Percentiles rank a stretch among this genome's conserved stretches.
Conservation (phyloP, 805 yeast species). For the Metschnikowia picachoensis region DNA sequence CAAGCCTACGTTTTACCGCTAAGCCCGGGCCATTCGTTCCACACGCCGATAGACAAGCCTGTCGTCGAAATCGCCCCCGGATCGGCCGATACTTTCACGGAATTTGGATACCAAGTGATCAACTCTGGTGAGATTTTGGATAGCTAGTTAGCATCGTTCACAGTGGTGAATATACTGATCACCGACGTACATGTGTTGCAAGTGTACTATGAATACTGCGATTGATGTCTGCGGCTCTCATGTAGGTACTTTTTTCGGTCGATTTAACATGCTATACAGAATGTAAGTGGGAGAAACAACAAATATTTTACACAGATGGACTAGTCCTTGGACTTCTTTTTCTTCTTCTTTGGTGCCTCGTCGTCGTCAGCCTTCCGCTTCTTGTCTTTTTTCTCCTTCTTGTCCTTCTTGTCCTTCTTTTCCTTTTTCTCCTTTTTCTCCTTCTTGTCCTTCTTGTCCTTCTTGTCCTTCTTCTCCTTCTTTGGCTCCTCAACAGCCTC, state of each 20-base stretch:
- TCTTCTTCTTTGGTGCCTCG: slow-evolving; percentile 38
- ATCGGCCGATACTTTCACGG: slow-evolving; percentile 3
- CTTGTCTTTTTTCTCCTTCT: slow-evolving; percentile 25
- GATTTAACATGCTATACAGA: slow-evolving; percentile 19
- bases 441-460: slow-evolving; percentile 26
- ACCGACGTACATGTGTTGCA: too few species aligned
- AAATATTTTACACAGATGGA: slow-evolving; percentile 1
- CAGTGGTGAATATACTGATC: not conserved
- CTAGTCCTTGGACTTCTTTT: slow-evolving; percentile 46
- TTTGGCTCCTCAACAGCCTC: slow-evolving; percentile 29
- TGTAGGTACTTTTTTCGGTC: not conserved
- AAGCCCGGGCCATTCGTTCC: slow-evolving; percentile 1
- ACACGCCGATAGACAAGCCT: not conserved
- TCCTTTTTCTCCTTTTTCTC: slow-evolving; percentile 35
- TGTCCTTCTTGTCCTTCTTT: slow-evolving; percentile 33
- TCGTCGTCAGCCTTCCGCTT: slow-evolving; percentile 36
- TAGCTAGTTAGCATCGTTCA: slow-evolving; percentile 1
- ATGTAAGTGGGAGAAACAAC: slow-evolving; percentile 6
- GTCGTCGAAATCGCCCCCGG: not conserved
- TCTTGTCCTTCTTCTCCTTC: slow-evolving; percentile 33
- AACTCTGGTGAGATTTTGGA: not conserved
- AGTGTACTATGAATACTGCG: too few species aligned
- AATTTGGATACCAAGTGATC: slow-evolving; percentile 11
- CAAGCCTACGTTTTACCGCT: slow-evolving; percentile 5
- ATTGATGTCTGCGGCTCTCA: too few species aligned